phyloP scores from a whole-genome alignment of 2,329 filamentous ascomycete genomes.

The Clarireedia monteithiana region DNA sequence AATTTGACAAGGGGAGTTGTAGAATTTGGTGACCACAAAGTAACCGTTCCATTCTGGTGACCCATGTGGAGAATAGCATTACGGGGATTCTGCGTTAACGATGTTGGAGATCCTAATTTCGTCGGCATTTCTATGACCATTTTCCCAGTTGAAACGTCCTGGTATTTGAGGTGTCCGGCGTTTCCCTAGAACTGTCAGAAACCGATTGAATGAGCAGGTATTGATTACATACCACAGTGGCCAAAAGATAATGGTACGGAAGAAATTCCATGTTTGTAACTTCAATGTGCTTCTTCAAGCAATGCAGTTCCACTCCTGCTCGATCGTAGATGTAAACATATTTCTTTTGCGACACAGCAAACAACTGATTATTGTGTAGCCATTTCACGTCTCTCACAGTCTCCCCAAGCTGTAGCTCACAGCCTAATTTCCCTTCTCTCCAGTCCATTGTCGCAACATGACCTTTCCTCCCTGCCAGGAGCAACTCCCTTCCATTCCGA shows the following conservation, averaged over 20 bases:
- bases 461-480: conserved; percentile 83
- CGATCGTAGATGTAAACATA: conserved; percentile 95
- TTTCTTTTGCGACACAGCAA: conserved; percentile 94
- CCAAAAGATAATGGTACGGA: conserved; percentile 90
- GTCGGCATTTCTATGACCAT: conserved; percentile 81
- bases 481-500: conserved; percentile 75
- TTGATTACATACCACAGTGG: conserved; percentile 60
- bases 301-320: conserved; percentile 86
- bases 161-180: conserved; percentile 82
- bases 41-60: conserved; percentile 91
- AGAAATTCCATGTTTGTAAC: conserved; percentile 92
- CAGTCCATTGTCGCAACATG: conserved; percentile 97
- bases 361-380: conserved; percentile 91
- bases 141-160: conserved; percentile 89
- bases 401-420: conserved; percentile 84
- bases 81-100: conserved; percentile 80
- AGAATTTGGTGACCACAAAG: conserved; percentile 91
- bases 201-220: not conserved
- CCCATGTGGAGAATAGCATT: conserved; percentile 90
- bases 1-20: conserved; percentile 83
- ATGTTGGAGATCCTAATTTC: conserved; percentile 72
- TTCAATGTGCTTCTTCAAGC: conserved; percentile 82
- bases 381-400: conserved; percentile 84
- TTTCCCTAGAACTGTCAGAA: conserved; percentile 47
- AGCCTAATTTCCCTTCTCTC: conserved; percentile 83